Base-by-base conservation (phyloP, 306 rosid genomes). In the Rosa persica region DNA sequence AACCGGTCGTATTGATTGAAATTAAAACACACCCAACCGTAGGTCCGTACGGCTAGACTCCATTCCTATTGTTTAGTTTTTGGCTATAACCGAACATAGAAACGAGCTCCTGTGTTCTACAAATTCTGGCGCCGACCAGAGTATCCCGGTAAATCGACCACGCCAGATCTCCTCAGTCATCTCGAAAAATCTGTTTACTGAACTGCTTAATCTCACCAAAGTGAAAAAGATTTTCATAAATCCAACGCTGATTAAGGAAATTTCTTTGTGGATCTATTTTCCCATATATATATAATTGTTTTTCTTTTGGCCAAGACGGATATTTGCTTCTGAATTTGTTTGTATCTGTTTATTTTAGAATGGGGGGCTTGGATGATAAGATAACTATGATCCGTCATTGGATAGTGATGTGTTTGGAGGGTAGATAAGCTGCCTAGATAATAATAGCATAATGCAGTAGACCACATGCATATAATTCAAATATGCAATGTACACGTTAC, bases 381-480 rank as follows among this genome's bases (percentile, higher is more conserved):
- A 49, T 20, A 42, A 49, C 58, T 27, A 54, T 65, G 44, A 64
- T 64, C n/a, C 69, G 39, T 39, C 72, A 65, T 72, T 73, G 67
- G 79, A 82, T 77, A 44, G 38, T 67, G 62, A 57, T 66, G 38
- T 72, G n/a, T 58, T 78, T 74, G 80, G 80, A 65, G 62, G 47
- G 70, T 67, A 54, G 72, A 40, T 65, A 47, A 58, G 52, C 52
- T 43, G 78, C 60, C 39, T 13, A 20, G 70, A 75, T 57, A 57
- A 75, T 46, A 62, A 75, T 38, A 20, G 30, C 39, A 43, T 27
- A 47, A 48, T 22, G 25, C 72, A 75, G 78, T 43, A 44, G 61
- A 46, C 75, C 80, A 80, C 83, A 80, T 80, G 83, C 83, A 60
- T 43, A 46, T 46, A 54, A 77, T 67, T 67, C 48, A 47, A 47